Evolutionary conservation across 2,329 filamentous ascomycete species (phyloP), one percentile per base, ranked within the genome.

Genomic region (Thelonectria blattea): DNA sequence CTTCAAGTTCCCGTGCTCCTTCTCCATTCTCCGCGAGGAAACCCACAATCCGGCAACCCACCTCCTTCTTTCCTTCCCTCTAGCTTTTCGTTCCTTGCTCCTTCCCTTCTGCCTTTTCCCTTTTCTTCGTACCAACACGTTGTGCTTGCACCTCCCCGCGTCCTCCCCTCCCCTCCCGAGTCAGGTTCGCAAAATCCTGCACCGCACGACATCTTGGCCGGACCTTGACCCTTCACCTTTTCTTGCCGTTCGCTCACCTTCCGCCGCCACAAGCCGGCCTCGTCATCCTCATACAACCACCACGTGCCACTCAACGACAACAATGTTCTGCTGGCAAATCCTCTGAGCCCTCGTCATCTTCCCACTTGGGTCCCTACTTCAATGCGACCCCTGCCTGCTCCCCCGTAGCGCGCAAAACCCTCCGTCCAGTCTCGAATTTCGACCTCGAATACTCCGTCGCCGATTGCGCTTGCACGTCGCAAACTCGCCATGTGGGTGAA

Each of bases 401-500:
- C 56, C 57, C 60, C 58, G 60, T 62, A 66, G 64, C 56, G 67
- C 68, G 67, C 62, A 66, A 67, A 70, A 61, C 63, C 55, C 53
- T 37, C 61, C 53, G 57, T 34, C 47, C 39, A 30, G 20, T 47
- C 27, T 55, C 65, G 41, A 53, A 20, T 43, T 43, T 15, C 34
- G 50, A 20, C 37, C 50, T 56, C 58, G 11, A 15, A 43, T 54
- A 52, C 62, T 56, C 32, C 63, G 56, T 59, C 53, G 58, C 53
- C 37, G 46, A 34, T 56, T 65, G 30, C 32, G 48, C 47, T 47
- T 54, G 52, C 55, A 39, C 37, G 17, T 46, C 63, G 57, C 64
- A 45, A n/a, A 34, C 45, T 52, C 51, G 57, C 50, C 58, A 70
- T 71, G 68, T 70, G 67, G 68, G 67, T 61, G 64, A 61, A 64